Evolutionary conservation across 495 filamentous ascomycete genomes (phyloP).

Genomic region (Tuber umbilicatum): DNA sequence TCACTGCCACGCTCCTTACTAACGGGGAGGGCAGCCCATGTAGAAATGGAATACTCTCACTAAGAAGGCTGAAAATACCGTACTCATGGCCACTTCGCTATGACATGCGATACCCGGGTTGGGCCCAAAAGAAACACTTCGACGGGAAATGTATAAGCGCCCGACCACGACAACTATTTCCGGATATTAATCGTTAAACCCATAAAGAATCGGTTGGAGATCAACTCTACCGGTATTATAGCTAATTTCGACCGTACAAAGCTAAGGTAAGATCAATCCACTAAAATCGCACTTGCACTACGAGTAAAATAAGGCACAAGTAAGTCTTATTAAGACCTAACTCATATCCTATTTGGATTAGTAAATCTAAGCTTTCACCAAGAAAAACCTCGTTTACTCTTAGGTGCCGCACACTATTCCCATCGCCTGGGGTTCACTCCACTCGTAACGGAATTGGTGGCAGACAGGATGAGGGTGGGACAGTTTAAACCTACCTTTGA

Average conservation of each 20-base stretch:
- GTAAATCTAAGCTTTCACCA: background rate
- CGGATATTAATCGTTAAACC: background rate
- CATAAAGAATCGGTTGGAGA: background rate
- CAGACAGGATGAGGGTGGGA: background rate
- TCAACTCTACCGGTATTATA: background rate
- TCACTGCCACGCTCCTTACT: no score
- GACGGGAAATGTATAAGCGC: background rate
- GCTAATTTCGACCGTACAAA: no score
- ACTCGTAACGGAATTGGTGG: background rate
- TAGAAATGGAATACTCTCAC: no score
- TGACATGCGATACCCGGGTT: background rate
- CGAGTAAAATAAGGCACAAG: background rate
- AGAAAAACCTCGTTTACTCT: background rate
- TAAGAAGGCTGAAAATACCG: no score
- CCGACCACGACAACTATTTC: background rate
- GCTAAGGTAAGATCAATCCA: background rate
- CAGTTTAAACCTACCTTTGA: background rate
- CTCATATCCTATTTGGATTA: background rate
- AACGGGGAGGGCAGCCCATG: no score
- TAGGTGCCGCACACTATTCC: background rate
- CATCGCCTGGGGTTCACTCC: background rate
- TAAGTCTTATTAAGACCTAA: background rate
- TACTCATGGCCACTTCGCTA: no score
- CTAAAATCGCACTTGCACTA: no score
- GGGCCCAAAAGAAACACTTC: background rate